phyloP scores from a whole-genome alignment of 805 yeast genomes.

The Wickerhamomyces bovis region DNA sequence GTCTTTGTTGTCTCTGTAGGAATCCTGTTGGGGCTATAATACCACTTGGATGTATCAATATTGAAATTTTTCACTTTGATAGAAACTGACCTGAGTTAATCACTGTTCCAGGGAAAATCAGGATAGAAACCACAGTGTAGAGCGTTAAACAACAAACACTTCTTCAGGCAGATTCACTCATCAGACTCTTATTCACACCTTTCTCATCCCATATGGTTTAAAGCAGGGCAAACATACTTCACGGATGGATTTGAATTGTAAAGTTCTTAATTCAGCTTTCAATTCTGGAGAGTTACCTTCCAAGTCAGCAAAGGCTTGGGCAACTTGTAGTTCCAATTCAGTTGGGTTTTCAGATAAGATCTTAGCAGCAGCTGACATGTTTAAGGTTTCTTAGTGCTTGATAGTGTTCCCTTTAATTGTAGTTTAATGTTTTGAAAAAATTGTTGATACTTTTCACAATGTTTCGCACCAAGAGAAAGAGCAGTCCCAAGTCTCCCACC shows the following conservation, averaged over 20 bases:
- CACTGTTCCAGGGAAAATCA: too few relatives aligned
- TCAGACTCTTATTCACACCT: background rate
- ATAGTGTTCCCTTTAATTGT: background rate
- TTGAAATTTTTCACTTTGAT: background rate
- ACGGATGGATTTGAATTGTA: slow-evolving; percentile 97
- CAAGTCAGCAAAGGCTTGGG: slow-evolving; percentile 96
- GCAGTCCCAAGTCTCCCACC: too few relatives aligned
- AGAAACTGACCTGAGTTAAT: too few relatives aligned
- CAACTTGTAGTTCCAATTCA: slow-evolving; percentile 98
- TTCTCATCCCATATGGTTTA: background rate
- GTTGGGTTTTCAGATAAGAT: slow-evolving; percentile 92
- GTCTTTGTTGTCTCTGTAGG: background rate
- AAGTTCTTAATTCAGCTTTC: slow-evolving; percentile 96
- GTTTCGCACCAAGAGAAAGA: too few relatives aligned
- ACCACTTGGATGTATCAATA: too few relatives aligned
- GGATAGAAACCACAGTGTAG: too few relatives aligned
- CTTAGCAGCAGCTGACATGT: slow-evolving; percentile 96
- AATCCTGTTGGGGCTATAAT: too few relatives aligned
- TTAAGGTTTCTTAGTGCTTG: slow-evolving; percentile 13
- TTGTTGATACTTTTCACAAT: background rate
- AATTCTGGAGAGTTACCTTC: slow-evolving; percentile 91
- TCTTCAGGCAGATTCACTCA: background rate
- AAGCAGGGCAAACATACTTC: slow-evolving; percentile 44
- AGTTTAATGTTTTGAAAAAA: background rate
- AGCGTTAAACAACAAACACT: too few relatives aligned